These are phyloP conservation scores for Pythium utonaiense DNA, from an alignment of 352 stramenopile species.

Conservation along the genomic window DNA sequence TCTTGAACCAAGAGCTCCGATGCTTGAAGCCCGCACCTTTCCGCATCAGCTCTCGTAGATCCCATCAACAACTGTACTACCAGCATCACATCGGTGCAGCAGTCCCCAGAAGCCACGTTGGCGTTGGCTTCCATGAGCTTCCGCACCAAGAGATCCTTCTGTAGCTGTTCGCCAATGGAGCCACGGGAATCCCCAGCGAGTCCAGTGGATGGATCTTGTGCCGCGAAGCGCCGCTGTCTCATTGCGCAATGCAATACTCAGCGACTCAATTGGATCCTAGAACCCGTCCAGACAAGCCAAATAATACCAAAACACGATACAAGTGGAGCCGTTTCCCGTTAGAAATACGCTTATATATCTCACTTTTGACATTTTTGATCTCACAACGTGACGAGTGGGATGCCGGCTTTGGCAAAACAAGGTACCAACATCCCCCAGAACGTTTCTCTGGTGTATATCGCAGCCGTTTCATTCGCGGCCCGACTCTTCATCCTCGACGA, in stretches of 20 bases:
- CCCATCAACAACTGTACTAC: too few relatives aligned
- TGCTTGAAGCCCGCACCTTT: too few relatives aligned
- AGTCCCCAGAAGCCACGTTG: too few relatives aligned
- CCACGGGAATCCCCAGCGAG: neutral
- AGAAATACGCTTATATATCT: too few relatives aligned
- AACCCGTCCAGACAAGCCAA: too few relatives aligned
- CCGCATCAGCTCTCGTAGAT: too few relatives aligned
- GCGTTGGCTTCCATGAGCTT: too few relatives aligned
- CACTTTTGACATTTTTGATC: neutral
- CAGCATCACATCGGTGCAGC: too few relatives aligned
- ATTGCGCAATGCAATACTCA: neutral
- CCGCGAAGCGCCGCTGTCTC: neutral
- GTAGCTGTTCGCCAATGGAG: neutral
- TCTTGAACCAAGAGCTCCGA: too few relatives aligned
- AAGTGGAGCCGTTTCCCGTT: too few relatives aligned
- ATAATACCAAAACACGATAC: too few relatives aligned
- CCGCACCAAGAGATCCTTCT: constrained; percentile 3
- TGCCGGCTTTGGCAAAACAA: neutral
- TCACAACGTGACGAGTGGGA: neutral
- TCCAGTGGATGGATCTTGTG: neutral
- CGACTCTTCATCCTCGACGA: constrained; percentile 1
- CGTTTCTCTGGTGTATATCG: neutral
- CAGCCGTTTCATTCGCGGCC: constrained; percentile 15
- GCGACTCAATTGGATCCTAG: too few relatives aligned
- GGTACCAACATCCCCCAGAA: constrained; percentile 8